Evolutionary conservation across 2,329 filamentous ascomycete genomes (phyloP).

Genomic region (Aspergillus pseudoviridinutans): DNA sequence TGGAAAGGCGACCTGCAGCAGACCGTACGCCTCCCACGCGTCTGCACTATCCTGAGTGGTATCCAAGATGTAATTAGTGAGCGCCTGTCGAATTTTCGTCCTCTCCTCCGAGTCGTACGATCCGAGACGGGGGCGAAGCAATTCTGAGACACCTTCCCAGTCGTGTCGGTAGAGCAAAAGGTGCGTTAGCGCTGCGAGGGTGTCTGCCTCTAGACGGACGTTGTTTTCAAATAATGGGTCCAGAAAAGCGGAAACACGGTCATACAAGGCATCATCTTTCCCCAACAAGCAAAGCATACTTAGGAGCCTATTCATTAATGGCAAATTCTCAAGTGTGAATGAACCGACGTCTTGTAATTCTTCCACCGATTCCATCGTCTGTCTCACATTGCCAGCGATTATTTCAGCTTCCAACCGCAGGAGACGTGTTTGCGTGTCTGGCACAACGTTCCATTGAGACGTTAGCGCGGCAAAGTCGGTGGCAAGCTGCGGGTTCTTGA

Average conservation of each 20-base stretch:
- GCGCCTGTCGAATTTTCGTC: conserved; percentile 58
- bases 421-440: conserved; percentile 67
- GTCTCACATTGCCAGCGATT: conserved; percentile 67
- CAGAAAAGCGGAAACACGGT: conserved; percentile 68
- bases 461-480: conserved; percentile 69
- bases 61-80: conserved; percentile 67
- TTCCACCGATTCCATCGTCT: conserved; percentile 54
- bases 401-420: conserved; percentile 74
- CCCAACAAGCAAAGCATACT: conserved; percentile 59
- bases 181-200: conserved; percentile 68
- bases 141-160: conserved; percentile 72
- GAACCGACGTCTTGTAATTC: conserved; percentile 48
- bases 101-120: conserved; percentile 55
- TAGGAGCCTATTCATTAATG: conserved; percentile 67
- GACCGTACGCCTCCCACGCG: conserved; percentile 58
- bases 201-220: conserved; percentile 67
- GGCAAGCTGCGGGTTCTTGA: conserved; percentile 66
- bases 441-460: conserved; percentile 59
- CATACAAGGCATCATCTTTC: conserved; percentile 57
- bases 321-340: conserved; percentile 56
- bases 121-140: conserved; percentile 64
- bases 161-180: conserved; percentile 74
- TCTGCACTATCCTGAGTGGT: conserved; percentile 56
- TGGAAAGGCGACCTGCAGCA: conserved; percentile 56
- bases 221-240: conserved; percentile 68